Percentiles rank a stretch among this genome's conserved stretches.
Evolutionary conservation across 2,329 filamentous ascomycete species (phyloP).

Genomic region (Huntiella moniliformis): DNA sequence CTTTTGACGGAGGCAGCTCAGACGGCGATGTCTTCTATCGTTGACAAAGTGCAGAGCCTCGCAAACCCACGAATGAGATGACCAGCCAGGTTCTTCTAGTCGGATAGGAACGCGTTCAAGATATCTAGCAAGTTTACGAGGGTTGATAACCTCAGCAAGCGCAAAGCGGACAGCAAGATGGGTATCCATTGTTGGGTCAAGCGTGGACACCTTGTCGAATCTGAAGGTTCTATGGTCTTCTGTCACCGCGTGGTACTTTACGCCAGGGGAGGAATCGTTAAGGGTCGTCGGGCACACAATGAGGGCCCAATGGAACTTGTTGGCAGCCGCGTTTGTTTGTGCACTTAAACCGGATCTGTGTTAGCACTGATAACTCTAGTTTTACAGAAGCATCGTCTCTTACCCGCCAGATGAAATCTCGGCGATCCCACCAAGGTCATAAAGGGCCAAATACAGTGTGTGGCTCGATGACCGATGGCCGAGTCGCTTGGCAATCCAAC

Average conservation of each 20-base stretch:
- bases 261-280: background rate
- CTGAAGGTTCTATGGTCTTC: background rate
- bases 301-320: slow-evolving; percentile 7
- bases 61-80: slow-evolving; percentile 8
- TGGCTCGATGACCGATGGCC: slow-evolving; percentile 3
- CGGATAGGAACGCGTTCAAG: slow-evolving; percentile 4
- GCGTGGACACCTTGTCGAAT: too few species aligned
- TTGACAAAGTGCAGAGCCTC: slow-evolving; percentile 5
- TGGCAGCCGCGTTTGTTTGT: background rate
- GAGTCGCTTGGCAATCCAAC: slow-evolving; percentile 7
- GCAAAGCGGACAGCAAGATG: slow-evolving; percentile 8
- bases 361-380: too few species aligned
- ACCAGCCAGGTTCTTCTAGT: background rate
- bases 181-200: slow-evolving; percentile 1
- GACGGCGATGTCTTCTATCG: background rate
- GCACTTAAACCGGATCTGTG: too few species aligned
- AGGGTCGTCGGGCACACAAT: slow-evolving; percentile 4
- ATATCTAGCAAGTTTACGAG: background rate
- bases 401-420: background rate
- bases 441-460: slow-evolving; percentile 7
- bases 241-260: slow-evolving; percentile 6
- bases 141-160: slow-evolving; percentile 8
- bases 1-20: slow-evolving; percentile 5
- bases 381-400: background rate
- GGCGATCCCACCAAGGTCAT: slow-evolving; percentile 4